These are phyloP conservation scores for Backusella parvicylindrica DNA, from an alignment of 192 early-diverging fungal genomes.

Conservation along the genomic window DNA sequence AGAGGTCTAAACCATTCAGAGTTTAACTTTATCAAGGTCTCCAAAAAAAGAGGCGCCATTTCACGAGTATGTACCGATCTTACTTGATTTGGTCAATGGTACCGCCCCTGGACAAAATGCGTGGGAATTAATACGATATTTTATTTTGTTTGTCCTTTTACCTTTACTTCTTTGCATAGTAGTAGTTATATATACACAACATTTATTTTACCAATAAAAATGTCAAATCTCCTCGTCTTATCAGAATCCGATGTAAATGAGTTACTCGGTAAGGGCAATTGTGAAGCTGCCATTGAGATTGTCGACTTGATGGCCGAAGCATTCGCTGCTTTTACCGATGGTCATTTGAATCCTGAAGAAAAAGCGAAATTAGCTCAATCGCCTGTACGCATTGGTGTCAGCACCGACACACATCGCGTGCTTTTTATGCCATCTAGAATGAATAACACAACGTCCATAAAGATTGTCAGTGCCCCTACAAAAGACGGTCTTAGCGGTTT, in stretches of 20 bases:
- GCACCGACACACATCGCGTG: constrained; percentile 34
- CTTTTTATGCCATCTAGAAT: constrained; percentile 52
- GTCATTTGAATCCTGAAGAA: not conserved
- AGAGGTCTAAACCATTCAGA: not conserved
- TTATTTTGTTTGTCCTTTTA: not conserved
- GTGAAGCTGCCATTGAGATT: not conserved
- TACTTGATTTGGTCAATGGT: not conserved
- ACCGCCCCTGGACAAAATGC: not conserved
- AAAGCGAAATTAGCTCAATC: constrained; percentile 33
- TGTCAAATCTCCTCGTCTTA: constrained; percentile 6
- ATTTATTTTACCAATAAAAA: not conserved
- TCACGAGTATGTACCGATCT: not conserved
- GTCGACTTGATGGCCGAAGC: constrained; percentile 28
- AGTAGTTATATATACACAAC: not conserved
- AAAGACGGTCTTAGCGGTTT: constrained; percentile 39
- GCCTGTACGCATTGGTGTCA: constrained; percentile 37
- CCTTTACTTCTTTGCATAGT: not conserved
- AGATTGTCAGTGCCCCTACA: constrained; percentile 46
- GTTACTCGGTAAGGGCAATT: not conserved
- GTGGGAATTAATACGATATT: not conserved
- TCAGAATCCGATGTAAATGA: constrained; percentile 9
- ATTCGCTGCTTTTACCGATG: constrained; percentile 18
- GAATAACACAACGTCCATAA: constrained; percentile 39
- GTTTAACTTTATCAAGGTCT: not conserved
- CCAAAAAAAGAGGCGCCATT: not conserved